A percentile compares a stretch with the other conserved stretches of the same genome.
These are phyloP conservation scores for Thymus mandschuricus DNA, from an alignment of 257 asterid species.

Conservation along the genomic window DNA sequence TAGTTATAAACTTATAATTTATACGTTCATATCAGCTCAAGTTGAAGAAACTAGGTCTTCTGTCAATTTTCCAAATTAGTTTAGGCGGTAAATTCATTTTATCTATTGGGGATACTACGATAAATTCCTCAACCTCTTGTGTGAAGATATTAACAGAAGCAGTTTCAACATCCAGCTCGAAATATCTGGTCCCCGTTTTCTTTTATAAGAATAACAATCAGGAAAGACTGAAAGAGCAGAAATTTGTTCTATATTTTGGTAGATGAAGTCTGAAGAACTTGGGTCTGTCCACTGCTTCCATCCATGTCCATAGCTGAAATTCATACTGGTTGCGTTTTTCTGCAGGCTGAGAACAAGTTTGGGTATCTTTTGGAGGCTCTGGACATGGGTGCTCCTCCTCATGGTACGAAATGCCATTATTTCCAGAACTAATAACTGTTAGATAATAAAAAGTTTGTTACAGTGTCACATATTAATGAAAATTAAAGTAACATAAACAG, in stretches of 20 bases:
- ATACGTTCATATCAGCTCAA: background rate
- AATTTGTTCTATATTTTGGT: background rate
- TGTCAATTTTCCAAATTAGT: background rate
- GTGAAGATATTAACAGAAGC: background rate
- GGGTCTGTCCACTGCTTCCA: background rate
- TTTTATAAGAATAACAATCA: background rate
- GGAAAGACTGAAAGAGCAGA: background rate
- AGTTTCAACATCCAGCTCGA: conserved; percentile 1
- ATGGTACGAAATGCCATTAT: conserved; percentile 50
- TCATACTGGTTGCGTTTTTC: background rate
- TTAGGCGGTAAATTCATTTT: background rate
- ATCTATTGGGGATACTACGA: background rate
- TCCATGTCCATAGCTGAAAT: background rate
- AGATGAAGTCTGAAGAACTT: background rate
- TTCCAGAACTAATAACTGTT: no score
- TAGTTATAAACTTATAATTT: background rate
- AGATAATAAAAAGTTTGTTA: background rate
- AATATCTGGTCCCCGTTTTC: background rate
- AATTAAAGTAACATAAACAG: background rate
- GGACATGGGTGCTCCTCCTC: conserved; percentile 99
- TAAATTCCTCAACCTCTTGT: background rate
- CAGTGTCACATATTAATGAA: background rate
- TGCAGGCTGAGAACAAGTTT: conserved; percentile 93
- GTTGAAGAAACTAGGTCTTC: conserved; percentile 4
- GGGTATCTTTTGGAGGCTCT: conserved; percentile 97